phyloP scores from a whole-genome alignment of 495 filamentous ascomycete species.

The Evernia prunastri region DNA sequence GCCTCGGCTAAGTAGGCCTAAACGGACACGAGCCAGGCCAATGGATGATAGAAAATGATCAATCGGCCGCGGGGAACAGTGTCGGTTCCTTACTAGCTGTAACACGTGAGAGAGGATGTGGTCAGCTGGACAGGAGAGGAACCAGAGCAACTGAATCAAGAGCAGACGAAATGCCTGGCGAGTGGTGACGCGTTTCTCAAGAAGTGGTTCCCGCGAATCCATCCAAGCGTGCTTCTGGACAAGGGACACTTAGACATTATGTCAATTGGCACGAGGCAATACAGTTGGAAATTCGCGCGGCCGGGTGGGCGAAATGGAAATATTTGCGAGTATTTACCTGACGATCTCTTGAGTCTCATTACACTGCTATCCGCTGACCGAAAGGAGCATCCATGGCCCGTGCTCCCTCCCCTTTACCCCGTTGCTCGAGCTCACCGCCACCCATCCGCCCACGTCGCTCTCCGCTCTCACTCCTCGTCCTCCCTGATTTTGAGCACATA shows the following conservation, averaged over 20 bases:
- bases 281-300: background rate
- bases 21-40: no score
- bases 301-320: background rate
- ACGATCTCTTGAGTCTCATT: background rate
- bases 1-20: no score
- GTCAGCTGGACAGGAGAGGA: background rate
- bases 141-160: background rate
- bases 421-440: background rate
- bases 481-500: background rate
- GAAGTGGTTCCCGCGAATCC: background rate
- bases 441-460: background rate
- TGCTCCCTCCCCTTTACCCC: no score
- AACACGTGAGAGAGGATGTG: background rate
- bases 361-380: no score
- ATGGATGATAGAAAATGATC: no score
- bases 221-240: background rate
- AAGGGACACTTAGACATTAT: background rate
- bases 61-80: no score
- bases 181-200: no score
- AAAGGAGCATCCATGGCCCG: no score
- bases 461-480: background rate
- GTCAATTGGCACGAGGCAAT: background rate
- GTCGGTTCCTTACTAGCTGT: no score
- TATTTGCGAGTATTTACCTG: background rate
- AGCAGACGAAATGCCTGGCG: no score